Base-by-base conservation (phyloP, 1,284 basidiomycete genomes). In the Microbotryum silenes-acaulis region DNA sequence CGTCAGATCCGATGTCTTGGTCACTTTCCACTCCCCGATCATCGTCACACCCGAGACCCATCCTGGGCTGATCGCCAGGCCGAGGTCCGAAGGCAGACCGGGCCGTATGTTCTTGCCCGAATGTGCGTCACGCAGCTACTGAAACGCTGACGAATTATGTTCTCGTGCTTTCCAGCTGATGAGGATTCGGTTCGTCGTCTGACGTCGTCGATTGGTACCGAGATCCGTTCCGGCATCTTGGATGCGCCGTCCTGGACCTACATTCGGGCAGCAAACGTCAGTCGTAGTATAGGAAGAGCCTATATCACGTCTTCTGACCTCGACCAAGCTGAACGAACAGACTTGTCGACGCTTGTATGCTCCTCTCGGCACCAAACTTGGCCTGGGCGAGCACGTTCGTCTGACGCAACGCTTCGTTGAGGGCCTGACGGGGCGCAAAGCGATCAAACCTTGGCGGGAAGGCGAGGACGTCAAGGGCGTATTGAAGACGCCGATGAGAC, bases 211-310 rank as follows among this genome's bases (percentile, higher is more conserved):
- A 81, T 91, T 71, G 82, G 86, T 55, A 77, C 81, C 48, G 78
- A 82, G 64, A 88, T 91, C 63, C 82, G 84, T 61, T 81, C 81
- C 29, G 88, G 87, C 2, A 88, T 87, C 0, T 80, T 89, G 51
- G 86, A 89, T 67, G 84, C 88, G 1, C 89, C 89, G 23, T 86
- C 85, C 8, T 91, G 89, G 88, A 81, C 84, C 65, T 76, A 87
- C 25, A 80, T 89, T 47, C 82, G 87, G 48, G 81, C 81, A 18
- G 85, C 85, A 18, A 89, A 89, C 72, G 37, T 42, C 37, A 42
- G 37, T 42, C 6, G 16, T 18, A 42, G 37, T 18, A 42, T 42
- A 5, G 16, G 14, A 42, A 16, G 16, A 18, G 16, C 37, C 37
- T 18, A 42, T 18, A 42, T 6, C 14, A 12, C 16, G 14, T 42